Percentiles rank a stretch among this genome's conserved stretches.
Conservation (phyloP, 768 basidiomycete genomes). For the Russula dissimulans region DNA sequence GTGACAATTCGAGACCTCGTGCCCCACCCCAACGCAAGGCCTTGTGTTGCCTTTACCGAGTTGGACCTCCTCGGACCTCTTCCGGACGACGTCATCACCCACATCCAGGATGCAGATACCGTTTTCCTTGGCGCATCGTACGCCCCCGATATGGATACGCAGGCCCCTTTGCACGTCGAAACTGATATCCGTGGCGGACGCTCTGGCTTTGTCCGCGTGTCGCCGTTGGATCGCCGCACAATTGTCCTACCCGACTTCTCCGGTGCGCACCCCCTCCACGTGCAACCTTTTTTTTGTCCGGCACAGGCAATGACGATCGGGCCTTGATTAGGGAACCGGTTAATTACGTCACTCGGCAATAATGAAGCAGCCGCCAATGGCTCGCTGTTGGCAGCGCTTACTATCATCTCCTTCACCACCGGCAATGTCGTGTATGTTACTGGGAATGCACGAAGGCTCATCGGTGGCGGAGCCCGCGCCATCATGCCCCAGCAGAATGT, state of each 20-base stretch:
- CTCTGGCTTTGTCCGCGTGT: slow-evolving; percentile 54
- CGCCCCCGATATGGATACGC: slow-evolving; percentile 31
- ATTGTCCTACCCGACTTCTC: slow-evolving; percentile 53
- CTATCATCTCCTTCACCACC: slow-evolving; percentile 43
- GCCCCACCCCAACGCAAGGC: slow-evolving; percentile 33
- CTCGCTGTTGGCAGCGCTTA: slow-evolving; percentile 46
- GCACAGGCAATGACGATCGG: not conserved
- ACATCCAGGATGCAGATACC: slow-evolving; percentile 43
- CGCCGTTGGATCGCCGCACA: slow-evolving; percentile 43
- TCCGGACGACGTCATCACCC: slow-evolving; percentile 39
- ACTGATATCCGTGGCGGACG: slow-evolving; percentile 58
- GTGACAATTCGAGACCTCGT: slow-evolving; percentile 47
- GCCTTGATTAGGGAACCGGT: slow-evolving; percentile 39
- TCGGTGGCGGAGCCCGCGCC: slow-evolving; percentile 38
- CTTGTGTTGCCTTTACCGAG: slow-evolving; percentile 31
- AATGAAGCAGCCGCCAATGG: slow-evolving; percentile 31
- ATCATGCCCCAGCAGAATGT: slow-evolving; percentile 49
- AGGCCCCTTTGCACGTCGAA: slow-evolving; percentile 48
- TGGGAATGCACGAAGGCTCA: slow-evolving; percentile 41
- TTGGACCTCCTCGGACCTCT: slow-evolving; percentile 35
- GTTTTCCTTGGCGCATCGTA: slow-evolving; percentile 50
- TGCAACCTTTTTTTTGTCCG: slow-evolving; percentile 1
- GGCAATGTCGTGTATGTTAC: slow-evolving; percentile 57
- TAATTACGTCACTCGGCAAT: slow-evolving; percentile 57
- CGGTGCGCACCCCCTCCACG: slow-evolving; percentile 26